phyloP scores from a whole-genome alignment of 2,329 filamentous ascomycete species.

The Scytalidium sp. region DNA sequence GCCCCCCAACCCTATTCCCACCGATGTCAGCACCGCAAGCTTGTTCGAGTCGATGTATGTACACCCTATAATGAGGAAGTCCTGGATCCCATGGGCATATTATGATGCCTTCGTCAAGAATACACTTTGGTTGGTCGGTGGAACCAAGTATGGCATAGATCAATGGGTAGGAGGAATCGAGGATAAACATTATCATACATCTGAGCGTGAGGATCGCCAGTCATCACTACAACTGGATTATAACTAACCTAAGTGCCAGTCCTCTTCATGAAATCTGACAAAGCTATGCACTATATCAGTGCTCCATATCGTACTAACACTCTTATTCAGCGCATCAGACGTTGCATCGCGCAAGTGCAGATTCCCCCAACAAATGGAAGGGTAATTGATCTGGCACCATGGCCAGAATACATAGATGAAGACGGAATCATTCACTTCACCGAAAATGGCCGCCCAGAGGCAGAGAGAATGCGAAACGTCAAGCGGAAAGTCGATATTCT shows the following conservation, averaged over 20 bases:
- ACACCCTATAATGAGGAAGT: constrained; percentile 42
- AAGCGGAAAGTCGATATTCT: constrained; percentile 39
- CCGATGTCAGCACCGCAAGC: constrained; percentile 44
- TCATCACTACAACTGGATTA: neutral
- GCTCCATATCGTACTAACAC: constrained; percentile 31
- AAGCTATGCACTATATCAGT: constrained; percentile 41
- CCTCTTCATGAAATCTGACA: constrained; percentile 36
- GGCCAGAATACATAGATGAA: constrained; percentile 36
- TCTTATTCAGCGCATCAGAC: constrained; percentile 32
- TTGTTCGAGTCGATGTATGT: constrained; percentile 50
- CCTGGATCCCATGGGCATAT: constrained; percentile 39
- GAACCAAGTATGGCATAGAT: constrained; percentile 42
- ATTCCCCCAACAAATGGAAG: constrained; percentile 35
- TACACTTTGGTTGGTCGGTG: constrained; percentile 41
- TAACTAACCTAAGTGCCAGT: constrained; percentile 3
- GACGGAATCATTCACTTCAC: constrained; percentile 35
- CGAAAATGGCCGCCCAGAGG: constrained; percentile 26
- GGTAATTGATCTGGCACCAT: constrained; percentile 41
- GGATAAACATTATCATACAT: constrained; percentile 5
- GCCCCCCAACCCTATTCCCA: constrained; percentile 31
- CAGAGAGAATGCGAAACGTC: constrained; percentile 21
- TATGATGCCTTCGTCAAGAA: constrained; percentile 44
- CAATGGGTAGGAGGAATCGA: constrained; percentile 41
- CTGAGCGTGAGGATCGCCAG: neutral
- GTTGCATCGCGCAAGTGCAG: constrained; percentile 35